Evolutionary conservation across 2,329 filamentous ascomycete genomes (phyloP).

Genomic region (Aspergillus sp.): DNA sequence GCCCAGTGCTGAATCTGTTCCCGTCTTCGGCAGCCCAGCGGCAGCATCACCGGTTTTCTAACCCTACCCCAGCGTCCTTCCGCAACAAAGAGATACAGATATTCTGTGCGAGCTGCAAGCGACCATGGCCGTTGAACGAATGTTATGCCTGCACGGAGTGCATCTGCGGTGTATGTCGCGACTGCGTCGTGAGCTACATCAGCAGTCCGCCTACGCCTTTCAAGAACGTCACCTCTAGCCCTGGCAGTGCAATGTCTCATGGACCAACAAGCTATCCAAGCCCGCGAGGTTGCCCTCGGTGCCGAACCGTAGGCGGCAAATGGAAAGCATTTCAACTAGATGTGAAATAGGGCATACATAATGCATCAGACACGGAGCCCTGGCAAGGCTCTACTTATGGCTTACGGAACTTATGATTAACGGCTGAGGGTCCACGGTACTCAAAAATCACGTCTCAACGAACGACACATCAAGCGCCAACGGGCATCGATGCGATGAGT

Average conservation of each 20-base stretch:
- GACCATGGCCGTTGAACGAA: conserved; percentile 75
- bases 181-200: conserved; percentile 68
- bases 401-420: conserved; percentile 39
- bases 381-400: conserved; percentile 18
- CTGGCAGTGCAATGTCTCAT: conserved; percentile 33
- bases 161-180: conserved; percentile 87
- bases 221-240: conserved; percentile 40
- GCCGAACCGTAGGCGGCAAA: conserved; percentile 50
- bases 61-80: conserved; percentile 58
- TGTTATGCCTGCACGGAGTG: conserved; percentile 96
- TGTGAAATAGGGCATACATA: conserved; percentile 41
- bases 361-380: background rate
- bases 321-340: conserved; percentile 56
- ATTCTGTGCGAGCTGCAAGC: conserved; percentile 86
- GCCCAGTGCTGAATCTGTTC: conserved; percentile 54
- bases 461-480: conserved; percentile 24
- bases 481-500: background rate
- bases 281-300: conserved; percentile 51
- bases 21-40: conserved; percentile 40
- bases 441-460: conserved; percentile 30
- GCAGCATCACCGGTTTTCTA: conserved; percentile 48
- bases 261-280: conserved; percentile 44
- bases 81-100: conserved; percentile 70
- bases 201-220: conserved; percentile 47
- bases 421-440: conserved; percentile 27